phyloP scores from a whole-genome alignment of 805 yeast genomes.

The Spathaspora boniae region DNA sequence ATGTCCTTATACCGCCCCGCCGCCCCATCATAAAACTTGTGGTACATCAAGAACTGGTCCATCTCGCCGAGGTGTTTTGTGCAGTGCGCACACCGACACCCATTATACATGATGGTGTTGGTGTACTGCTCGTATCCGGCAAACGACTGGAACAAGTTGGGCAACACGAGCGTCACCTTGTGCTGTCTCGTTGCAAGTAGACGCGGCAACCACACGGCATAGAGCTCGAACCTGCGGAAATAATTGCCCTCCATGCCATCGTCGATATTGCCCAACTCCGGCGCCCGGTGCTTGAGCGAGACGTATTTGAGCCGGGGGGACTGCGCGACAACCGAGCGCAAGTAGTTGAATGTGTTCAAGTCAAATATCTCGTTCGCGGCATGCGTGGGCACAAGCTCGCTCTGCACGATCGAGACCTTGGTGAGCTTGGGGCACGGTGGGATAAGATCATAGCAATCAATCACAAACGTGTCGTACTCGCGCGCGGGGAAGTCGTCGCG shows the following conservation, averaged over 20 bases:
- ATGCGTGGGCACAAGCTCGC: slow-evolving; percentile 26
- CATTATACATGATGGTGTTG: slow-evolving; percentile 74
- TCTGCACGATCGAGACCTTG: slow-evolving; percentile 34
- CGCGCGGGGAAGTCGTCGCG: too few species aligned
- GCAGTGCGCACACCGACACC: slow-evolving; percentile 65
- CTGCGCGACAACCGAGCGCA: slow-evolving; percentile 16
- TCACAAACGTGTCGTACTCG: slow-evolving; percentile 45
- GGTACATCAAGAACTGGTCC: slow-evolving; percentile 62
- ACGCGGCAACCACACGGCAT: slow-evolving; percentile 45
- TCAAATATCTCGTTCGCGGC: slow-evolving; percentile 35
- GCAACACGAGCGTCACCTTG: slow-evolving; percentile 47
- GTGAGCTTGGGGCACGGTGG: slow-evolving; percentile 28
- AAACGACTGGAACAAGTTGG: slow-evolving; percentile 56
- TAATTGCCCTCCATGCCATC: slow-evolving; percentile 78
- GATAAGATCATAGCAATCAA: slow-evolving; percentile 38
- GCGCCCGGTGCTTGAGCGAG: slow-evolving; percentile 57
- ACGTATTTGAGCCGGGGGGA: slow-evolving; percentile 34
- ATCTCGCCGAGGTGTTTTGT: slow-evolving; percentile 43
- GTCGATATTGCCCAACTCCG: slow-evolving; percentile 50
- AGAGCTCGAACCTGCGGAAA: slow-evolving; percentile 53
- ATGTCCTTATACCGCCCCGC: slow-evolving; percentile 54
- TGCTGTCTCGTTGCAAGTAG: slow-evolving; percentile 14
- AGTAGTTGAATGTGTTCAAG: slow-evolving; percentile 43
- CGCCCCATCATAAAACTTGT: slow-evolving; percentile 51
- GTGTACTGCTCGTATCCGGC: slow-evolving; percentile 69